phyloP scores from a whole-genome alignment of 768 basidiomycete genomes.

The Tricholomella constricta region DNA sequence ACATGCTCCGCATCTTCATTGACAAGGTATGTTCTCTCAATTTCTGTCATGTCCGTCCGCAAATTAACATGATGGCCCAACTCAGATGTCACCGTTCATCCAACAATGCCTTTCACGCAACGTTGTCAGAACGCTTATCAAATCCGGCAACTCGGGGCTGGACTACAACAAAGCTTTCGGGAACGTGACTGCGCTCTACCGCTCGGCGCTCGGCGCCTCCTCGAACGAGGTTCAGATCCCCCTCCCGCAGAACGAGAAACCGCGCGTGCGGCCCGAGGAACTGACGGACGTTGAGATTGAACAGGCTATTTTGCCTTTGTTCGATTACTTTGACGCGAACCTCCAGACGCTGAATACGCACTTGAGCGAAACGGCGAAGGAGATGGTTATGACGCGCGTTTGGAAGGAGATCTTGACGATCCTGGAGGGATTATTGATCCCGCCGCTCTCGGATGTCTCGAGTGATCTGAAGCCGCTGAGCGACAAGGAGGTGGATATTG shows the following conservation, averaged over 20 bases:
- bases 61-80: no score
- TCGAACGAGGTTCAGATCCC: constrained; percentile 77
- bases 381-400: constrained; percentile 88
- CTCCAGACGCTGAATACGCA: constrained; percentile 89
- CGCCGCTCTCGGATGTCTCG: constrained; percentile 80
- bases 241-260: constrained; percentile 71
- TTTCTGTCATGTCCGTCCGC: no score
- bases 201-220: constrained; percentile 70
- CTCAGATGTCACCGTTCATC: constrained; percentile 91
- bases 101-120: constrained; percentile 80
- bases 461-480: constrained; percentile 91
- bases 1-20: constrained; percentile 95
- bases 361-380: constrained; percentile 80
- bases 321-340: constrained; percentile 96
- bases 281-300: constrained; percentile 95
- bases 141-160: constrained; percentile 53
- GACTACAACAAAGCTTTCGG: constrained; percentile 92
- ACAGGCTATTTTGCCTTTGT: constrained; percentile 84
- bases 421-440: constrained; percentile 87
- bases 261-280: constrained; percentile 75
- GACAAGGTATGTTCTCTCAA: constrained; percentile 73
- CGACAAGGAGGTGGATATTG: constrained; percentile 97
- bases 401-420: constrained; percentile 95
- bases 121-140: constrained; percentile 78
- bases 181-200: constrained; percentile 78